phyloP scores from a whole-genome alignment of 208 protist genomes.

The Crithidia sp. region DNA sequence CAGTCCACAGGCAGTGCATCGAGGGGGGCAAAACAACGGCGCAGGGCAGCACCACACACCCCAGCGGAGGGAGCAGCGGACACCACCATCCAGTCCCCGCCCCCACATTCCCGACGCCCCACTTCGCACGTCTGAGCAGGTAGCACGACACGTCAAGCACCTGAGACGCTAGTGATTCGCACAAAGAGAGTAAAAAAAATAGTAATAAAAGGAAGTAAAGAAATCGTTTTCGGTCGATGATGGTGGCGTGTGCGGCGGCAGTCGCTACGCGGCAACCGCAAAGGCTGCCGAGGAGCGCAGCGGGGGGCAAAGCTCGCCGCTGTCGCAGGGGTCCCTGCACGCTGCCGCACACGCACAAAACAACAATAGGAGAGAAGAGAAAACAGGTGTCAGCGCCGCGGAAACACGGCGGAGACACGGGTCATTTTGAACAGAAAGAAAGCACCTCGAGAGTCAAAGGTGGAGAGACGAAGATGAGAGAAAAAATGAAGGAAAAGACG shows the following conservation, averaged over 20 bases:
- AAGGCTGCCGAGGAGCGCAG: constrained; percentile 1
- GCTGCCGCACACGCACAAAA: not conserved
- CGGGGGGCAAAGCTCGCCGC: not conserved
- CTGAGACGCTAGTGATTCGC: not conserved
- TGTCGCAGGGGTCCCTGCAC: not conserved
- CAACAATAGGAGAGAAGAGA: not conserved
- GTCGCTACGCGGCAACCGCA: not conserved
- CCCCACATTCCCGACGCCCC: not conserved
- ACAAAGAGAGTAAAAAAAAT: not conserved
- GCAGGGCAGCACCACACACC: not conserved
- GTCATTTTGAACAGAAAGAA: constrained; percentile 2
- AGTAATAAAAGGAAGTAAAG: not conserved
- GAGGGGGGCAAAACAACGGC: too few relatives aligned
- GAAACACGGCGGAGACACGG: not conserved
- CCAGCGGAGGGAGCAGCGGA: not conserved
- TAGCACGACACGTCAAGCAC: not conserved
- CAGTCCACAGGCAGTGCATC: not conserved
- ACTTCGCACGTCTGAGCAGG: not conserved
- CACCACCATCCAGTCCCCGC: not conserved
- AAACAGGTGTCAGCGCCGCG: not conserved
- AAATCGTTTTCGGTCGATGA: constrained; percentile 1
- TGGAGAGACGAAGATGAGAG: not conserved
- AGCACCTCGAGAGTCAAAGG: not conserved
- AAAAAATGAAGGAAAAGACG: constrained; percentile 15
- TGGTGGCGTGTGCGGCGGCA: not conserved